Percentiles rank a stretch among this genome's conserved stretches.
Conservation (phyloP, 2,329 filamentous ascomycete genomes). For the Tolypocladium cylindrosporum region DNA sequence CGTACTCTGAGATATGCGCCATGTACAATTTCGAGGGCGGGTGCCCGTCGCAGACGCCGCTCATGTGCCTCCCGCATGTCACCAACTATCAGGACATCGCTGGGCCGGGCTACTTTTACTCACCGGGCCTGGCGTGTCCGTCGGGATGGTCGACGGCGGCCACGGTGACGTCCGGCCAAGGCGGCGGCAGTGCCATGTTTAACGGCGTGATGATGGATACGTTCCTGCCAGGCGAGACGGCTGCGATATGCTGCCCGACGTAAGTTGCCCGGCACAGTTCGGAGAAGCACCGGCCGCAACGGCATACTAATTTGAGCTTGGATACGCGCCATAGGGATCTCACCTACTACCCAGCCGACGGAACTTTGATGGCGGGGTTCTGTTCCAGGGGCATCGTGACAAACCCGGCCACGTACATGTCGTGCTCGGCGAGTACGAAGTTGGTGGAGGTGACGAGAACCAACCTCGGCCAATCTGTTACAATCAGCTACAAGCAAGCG, state of each 20-base stretch:
- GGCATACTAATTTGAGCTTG: background rate
- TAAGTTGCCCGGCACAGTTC: background rate
- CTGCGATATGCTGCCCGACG: background rate
- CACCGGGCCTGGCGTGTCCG: background rate
- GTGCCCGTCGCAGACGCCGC: background rate
- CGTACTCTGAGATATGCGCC: conserved; percentile 1
- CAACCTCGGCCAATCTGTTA: background rate
- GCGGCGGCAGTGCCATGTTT: background rate
- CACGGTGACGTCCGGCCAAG: background rate
- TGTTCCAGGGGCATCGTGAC: background rate
- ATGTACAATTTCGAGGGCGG: background rate
- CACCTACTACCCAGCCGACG: background rate
- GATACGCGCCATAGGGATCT: background rate
- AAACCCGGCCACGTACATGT: background rate
- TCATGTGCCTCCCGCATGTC: background rate
- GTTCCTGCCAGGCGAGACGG: background rate
- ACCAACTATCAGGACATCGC: conserved; percentile 1
- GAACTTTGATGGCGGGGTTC: background rate
- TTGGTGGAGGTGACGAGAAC: background rate
- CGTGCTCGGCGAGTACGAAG: background rate
- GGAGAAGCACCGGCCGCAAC: background rate
- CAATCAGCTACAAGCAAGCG: background rate
- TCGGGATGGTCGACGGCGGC: background rate
- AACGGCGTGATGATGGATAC: background rate
- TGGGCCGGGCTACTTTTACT: conserved; percentile 1